These are phyloP conservation scores for Quercus gilva DNA, from an alignment of 306 rosid genomes.

Conservation along the genomic window DNA sequence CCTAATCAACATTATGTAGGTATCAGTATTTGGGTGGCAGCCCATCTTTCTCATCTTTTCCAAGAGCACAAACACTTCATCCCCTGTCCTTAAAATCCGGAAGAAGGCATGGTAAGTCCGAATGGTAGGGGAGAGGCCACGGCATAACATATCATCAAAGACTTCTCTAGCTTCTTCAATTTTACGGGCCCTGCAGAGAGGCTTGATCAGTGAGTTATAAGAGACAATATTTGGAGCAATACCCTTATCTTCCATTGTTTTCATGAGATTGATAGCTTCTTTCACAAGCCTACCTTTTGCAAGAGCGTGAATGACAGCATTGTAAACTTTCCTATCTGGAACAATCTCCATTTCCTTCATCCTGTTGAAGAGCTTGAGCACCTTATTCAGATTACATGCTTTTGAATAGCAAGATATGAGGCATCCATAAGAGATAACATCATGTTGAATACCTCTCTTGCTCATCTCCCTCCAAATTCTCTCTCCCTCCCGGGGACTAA, in stretches of 20 bases:
- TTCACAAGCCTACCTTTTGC: slow-evolving; percentile 59
- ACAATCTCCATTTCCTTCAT: slow-evolving; percentile 54
- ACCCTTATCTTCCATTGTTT: slow-evolving; percentile 61
- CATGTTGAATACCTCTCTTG: slow-evolving; percentile 57
- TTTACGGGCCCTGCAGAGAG: slow-evolving; percentile 65
- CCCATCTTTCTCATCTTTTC: slow-evolving; percentile 61
- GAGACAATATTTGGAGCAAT: slow-evolving; percentile 63
- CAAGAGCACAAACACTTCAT: slow-evolving; percentile 64
- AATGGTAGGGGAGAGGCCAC: slow-evolving; percentile 55
- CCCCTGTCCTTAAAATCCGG: slow-evolving; percentile 48
- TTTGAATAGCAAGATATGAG: slow-evolving; percentile 83
- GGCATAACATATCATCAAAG: slow-evolving; percentile 56
- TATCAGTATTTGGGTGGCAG: slow-evolving; percentile 65
- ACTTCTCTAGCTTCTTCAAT: slow-evolving; percentile 54
- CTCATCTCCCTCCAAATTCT: slow-evolving; percentile 85
- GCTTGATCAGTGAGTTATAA: slow-evolving; percentile 76
- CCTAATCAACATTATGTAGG: slow-evolving; percentile 83
- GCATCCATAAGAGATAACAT: slow-evolving; percentile 72
- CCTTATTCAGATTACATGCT: slow-evolving; percentile 56
- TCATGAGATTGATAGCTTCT: slow-evolving; percentile 58
- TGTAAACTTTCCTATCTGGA: slow-evolving; percentile 81
- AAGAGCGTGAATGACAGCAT: slow-evolving; percentile 68
- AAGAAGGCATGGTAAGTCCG: slow-evolving; percentile 84
- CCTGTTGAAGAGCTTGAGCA: slow-evolving; percentile 54
- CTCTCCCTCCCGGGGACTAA: slow-evolving; percentile 56